phyloP scores from a whole-genome alignment of 768 basidiomycete genomes.

The Gelatoporia subvermispora region DNA sequence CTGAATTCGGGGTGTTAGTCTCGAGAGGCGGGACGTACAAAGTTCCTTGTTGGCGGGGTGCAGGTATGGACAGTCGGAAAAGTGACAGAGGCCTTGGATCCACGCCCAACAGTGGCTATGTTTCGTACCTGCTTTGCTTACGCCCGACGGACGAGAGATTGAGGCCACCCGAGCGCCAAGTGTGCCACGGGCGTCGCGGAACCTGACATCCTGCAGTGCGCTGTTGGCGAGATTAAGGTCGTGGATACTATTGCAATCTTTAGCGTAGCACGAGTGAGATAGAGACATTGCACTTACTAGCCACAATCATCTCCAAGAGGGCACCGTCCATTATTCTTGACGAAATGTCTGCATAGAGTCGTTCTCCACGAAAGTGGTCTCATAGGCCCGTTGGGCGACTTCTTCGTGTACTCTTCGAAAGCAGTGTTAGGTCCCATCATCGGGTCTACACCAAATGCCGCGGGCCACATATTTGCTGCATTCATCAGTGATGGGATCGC shows the following conservation, averaged over 20 bases:
- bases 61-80: constrained; percentile 25
- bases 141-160: constrained; percentile 2
- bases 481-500: constrained; percentile 1
- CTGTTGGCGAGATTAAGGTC: constrained; percentile 22
- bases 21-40: constrained; percentile 25
- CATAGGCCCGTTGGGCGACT: no score
- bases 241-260: constrained; percentile 27
- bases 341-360: constrained; percentile 36
- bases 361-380: constrained; percentile 29
- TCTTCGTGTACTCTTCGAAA: no score
- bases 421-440: no score
- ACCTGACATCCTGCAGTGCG: constrained; percentile 21
- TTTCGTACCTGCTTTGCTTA: constrained; percentile 19
- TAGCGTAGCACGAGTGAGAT: background rate
- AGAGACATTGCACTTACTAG: constrained; percentile 30
- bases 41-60: constrained; percentile 26
- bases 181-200: constrained; percentile 7
- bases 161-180: constrained; percentile 6
- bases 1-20: background rate
- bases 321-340: constrained; percentile 39
- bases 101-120: constrained; percentile 34
- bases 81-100: constrained; percentile 29
- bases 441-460: constrained; percentile 6
- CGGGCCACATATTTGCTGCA: constrained; percentile 7
- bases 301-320: constrained; percentile 36